Conservation (phyloP, 805 yeast species). For the Saccharomycopsis amapae region DNA sequence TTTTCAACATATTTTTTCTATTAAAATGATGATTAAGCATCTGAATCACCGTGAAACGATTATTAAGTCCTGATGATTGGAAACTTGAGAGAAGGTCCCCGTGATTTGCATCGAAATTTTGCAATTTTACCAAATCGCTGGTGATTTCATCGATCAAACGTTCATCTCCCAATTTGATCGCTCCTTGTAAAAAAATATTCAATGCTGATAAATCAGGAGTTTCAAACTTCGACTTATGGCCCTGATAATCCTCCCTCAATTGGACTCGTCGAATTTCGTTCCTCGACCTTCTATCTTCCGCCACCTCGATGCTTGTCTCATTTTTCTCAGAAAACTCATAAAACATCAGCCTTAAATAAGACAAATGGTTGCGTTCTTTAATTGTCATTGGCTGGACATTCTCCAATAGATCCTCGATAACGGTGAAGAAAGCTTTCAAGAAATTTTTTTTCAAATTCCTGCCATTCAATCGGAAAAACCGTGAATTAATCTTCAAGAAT, state of each 20-base stretch:
- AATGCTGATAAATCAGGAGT: not conserved
- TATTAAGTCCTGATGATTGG: too few species aligned
- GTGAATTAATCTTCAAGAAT: constrained; percentile 10
- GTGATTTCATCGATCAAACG: not conserved
- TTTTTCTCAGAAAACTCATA: not conserved
- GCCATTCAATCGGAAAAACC: not conserved
- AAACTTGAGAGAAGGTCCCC: too few species aligned
- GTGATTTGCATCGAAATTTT: too few species aligned
- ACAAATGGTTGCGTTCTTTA: constrained; percentile 17
- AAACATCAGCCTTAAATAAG: constrained; percentile 4
- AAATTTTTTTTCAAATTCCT: not conserved
- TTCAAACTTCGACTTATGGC: not conserved
- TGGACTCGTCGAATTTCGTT: not conserved
- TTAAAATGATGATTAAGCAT: too few species aligned
- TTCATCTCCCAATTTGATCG: not conserved
- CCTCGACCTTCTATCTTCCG: not conserved
- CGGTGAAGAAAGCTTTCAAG: not conserved
- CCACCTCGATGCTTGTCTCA: not conserved
- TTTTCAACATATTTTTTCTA: too few species aligned
- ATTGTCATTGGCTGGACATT: constrained; percentile 7
- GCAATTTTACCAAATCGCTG: not conserved
- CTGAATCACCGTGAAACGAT: too few species aligned
- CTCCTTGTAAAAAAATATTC: not conserved
- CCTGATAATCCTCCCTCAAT: not conserved
- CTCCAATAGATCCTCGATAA: constrained; percentile 9